A percentile compares a stretch with the other conserved stretches of the same genome.
Evolutionary conservation across 2,329 filamentous ascomycete species (phyloP).

Genomic region (Calonectria hawksworthii): DNA sequence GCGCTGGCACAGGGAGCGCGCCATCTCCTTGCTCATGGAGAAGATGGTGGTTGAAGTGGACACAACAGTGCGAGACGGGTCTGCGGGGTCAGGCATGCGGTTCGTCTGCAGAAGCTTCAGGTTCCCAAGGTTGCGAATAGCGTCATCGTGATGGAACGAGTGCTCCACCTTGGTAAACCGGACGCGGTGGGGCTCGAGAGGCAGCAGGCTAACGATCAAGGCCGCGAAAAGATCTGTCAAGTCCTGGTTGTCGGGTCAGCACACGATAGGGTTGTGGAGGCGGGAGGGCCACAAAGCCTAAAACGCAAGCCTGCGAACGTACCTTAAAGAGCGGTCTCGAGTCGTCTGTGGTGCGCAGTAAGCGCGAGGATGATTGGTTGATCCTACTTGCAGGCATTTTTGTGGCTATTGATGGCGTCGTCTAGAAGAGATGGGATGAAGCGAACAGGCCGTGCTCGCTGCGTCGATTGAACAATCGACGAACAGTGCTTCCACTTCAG

Average conservation of each 20-base stretch:
- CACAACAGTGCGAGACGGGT: constrained; percentile 93
- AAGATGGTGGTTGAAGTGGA: constrained; percentile 98
- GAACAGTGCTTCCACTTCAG: not conserved
- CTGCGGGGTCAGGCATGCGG: constrained; percentile 97
- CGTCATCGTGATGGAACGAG: constrained; percentile 96
- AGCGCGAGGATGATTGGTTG: constrained; percentile 87
- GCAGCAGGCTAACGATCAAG: constrained; percentile 89
- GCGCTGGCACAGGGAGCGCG: constrained; percentile 91
- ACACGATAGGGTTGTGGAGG: not conserved
- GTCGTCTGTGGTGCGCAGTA: constrained; percentile 97
- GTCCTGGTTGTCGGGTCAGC: constrained; percentile 69
- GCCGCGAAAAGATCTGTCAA: constrained; percentile 98
- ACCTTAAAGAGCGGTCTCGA: constrained; percentile 95
- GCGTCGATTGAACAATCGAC: not conserved
- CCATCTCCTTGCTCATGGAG: constrained; percentile 99
- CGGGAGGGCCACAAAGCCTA: not conserved
- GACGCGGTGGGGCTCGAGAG: constrained; percentile 88
- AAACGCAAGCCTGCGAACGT: constrained; percentile 55
- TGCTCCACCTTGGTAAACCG: constrained; percentile 91
- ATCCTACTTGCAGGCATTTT: constrained; percentile 15
- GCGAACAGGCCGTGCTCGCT: not conserved
- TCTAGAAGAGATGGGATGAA: not conserved
- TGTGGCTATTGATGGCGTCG: not conserved
- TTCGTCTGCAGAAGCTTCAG: constrained; percentile 99
- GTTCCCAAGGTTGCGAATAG: constrained; percentile 96